These are phyloP conservation scores for Thelonectria discophora DNA, from an alignment of 2,329 filamentous ascomycete species.

Conservation along the genomic window DNA sequence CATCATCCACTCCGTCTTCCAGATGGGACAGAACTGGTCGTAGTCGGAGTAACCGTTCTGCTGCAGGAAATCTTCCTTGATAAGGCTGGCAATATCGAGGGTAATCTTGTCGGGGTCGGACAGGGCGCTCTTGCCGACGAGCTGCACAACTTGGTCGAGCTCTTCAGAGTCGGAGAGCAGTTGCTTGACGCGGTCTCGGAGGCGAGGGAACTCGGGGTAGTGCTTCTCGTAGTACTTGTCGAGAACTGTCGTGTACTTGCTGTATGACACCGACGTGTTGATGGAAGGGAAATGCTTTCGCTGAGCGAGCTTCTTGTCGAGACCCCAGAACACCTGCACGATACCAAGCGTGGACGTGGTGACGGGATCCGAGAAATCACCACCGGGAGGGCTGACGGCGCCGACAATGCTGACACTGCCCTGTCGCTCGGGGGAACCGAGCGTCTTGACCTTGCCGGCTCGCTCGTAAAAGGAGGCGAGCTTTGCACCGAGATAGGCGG, in stretches of 20 bases:
- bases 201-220: slow-evolving; percentile 90
- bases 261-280: slow-evolving; percentile 94
- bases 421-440: slow-evolving; percentile 87
- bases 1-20: slow-evolving; percentile 99
- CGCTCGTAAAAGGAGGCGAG: slow-evolving; percentile 99
- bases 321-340: slow-evolving; percentile 99
- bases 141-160: slow-evolving; percentile 96
- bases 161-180: slow-evolving; percentile 95
- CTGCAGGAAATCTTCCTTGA: slow-evolving; percentile 99
- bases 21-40: slow-evolving; percentile 98
- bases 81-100: slow-evolving; percentile 85
- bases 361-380: slow-evolving; percentile 99
- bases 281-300: slow-evolving; percentile 99
- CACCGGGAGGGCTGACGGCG: slow-evolving; percentile 95
- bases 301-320: slow-evolving; percentile 99
- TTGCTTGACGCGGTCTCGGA: slow-evolving; percentile 93
- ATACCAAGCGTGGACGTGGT: slow-evolving; percentile 94
- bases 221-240: slow-evolving; percentile 96
- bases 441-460: slow-evolving; percentile 84
- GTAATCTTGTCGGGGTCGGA: slow-evolving; percentile 99
- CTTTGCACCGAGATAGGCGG: slow-evolving; percentile 95
- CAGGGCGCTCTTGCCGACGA: slow-evolving; percentile 96
- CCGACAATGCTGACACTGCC: slow-evolving; percentile 98
- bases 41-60: slow-evolving; percentile 99
- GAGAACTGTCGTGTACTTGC: slow-evolving; percentile 89